These are phyloP conservation scores for Exophiala lecanii-corni DNA, from an alignment of 2,329 filamentous ascomycete genomes.

Conservation along the genomic window DNA sequence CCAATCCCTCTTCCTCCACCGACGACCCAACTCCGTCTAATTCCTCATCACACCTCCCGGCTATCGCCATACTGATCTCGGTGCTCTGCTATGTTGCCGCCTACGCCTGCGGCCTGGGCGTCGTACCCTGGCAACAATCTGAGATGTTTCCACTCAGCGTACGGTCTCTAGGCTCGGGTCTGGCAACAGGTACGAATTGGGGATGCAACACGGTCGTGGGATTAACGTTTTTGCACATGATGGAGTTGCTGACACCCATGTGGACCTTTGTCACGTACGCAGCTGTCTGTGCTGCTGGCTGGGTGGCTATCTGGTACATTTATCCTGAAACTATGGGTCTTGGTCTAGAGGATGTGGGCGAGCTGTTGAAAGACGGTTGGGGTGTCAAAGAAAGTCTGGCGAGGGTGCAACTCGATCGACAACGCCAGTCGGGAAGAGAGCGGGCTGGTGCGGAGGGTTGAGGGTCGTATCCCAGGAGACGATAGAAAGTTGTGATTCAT, in stretches of 20 bases:
- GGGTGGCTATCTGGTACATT: conserved; percentile 63
- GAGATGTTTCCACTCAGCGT: conserved; percentile 74
- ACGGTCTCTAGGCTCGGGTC: conserved; percentile 57
- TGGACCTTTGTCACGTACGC: conserved; percentile 83
- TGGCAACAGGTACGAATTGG: conserved; percentile 78
- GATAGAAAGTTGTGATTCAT: too few species aligned
- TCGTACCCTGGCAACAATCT: conserved; percentile 93
- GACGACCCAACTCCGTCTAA: conserved; percentile 25
- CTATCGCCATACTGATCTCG: conserved; percentile 62
- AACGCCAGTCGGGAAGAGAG: neutral
- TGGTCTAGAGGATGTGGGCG: conserved; percentile 73
- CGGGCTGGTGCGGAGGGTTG: too few species aligned
- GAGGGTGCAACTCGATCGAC: conserved; percentile 18
- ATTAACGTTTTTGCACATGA: conserved; percentile 81
- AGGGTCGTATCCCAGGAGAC: too few species aligned
- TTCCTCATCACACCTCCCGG: conserved; percentile 39
- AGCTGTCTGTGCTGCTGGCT: conserved; percentile 62
- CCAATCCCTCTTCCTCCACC: conserved; percentile 14
- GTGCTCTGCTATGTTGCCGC: conserved; percentile 80
- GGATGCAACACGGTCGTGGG: conserved; percentile 79
- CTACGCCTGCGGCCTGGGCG: conserved; percentile 83
- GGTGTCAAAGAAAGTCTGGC: conserved; percentile 54
- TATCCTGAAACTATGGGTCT: conserved; percentile 86
- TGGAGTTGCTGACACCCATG: conserved; percentile 67
- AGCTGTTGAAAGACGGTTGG: conserved; percentile 67